Base-by-base conservation (phyloP, 345 rosid species). In the Lumnitzera racemosa region DNA sequence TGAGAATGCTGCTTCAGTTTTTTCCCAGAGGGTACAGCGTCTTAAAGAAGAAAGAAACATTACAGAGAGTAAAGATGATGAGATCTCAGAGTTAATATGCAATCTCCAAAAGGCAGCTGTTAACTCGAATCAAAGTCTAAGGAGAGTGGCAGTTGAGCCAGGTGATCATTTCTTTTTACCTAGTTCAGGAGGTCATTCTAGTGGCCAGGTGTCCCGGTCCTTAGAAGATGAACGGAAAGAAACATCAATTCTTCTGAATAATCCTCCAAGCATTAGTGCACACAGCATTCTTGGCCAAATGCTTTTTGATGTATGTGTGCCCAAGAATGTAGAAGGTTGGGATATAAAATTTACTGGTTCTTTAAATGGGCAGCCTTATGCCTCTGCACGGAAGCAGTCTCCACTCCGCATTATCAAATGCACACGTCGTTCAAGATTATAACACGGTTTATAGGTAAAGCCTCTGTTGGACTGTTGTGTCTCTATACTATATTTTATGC, bases 271-370 rank as follows among this genome's bases (percentile, higher is more conserved):
- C 54, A 83, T 94, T 61, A 94, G 78, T 41, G 90, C 95, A 0
- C 91, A 90, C 66, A 78, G 95, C 56, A 83, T 90, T 64, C 97
- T 94, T 13, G 99, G 99, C 5, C 78, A 90, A 51, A 67, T 86
- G 68, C 82, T 94, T 24, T 90, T 86, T 66, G 99, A 94, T 73
- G 83, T 79, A 1, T 88, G 96, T 31, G 82, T 94, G 51, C 99
- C 99, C 13, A 94, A 78, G 82, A 90, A 87, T 24, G 81, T 94
- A 11, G 99, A 94, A 76, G 99, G 97, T 0, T 90, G 99, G 99
- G 99, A 94, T 82, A 75, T 90, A 49, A 90, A 91, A 71, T 84
- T 94, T 49, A 72, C 78, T 1, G 82, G 95, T 51, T 80, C 83
- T 55, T 56, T 80, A 17, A 89, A 89, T 14, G 87, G 90, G 46